A percentile compares a stretch with the other conserved stretches of the same genome.
Evolutionary conservation across 169 alveolate species (phyloP).

Genomic region (Plasmodium vivax): DNA sequence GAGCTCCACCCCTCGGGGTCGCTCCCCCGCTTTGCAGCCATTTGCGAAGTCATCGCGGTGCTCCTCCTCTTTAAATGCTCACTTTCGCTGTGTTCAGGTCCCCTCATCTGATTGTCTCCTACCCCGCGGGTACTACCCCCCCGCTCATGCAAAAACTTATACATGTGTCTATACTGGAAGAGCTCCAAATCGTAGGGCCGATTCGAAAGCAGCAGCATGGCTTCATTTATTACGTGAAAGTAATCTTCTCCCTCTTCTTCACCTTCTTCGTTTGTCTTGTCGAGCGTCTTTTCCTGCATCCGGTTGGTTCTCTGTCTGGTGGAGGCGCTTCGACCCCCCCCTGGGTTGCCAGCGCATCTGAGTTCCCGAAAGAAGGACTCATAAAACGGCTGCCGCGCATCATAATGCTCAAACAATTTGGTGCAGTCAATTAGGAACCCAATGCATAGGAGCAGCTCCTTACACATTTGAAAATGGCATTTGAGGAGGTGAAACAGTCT

Average conservation of each 20-base stretch:
- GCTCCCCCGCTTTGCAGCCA: neutral
- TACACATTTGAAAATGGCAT: slow-evolving; percentile 59
- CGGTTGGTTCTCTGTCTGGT: neutral
- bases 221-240: slow-evolving; percentile 54
- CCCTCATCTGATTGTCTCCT: neutral
- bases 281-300: neutral
- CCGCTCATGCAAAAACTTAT: slow-evolving; percentile 22
- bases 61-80: neutral
- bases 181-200: slow-evolving; percentile 57
- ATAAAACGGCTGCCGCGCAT: slow-evolving; percentile 44
- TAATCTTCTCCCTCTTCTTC: slow-evolving; percentile 6
- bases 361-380: slow-evolving; percentile 18
- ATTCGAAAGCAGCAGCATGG: slow-evolving; percentile 47
- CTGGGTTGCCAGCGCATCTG: neutral
- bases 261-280: neutral
- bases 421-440: slow-evolving; percentile 63
- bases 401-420: slow-evolving; percentile 13
- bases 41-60: neutral
- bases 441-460: slow-evolving; percentile 53
- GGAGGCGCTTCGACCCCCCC: neutral
- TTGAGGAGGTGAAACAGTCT: slow-evolving; percentile 37
- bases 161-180: slow-evolving; percentile 28
- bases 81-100: neutral
- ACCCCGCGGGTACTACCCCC: neutral
- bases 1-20: neutral